Conservation (phyloP, 257 asterid species). For the Solanum chaucha region DNA sequence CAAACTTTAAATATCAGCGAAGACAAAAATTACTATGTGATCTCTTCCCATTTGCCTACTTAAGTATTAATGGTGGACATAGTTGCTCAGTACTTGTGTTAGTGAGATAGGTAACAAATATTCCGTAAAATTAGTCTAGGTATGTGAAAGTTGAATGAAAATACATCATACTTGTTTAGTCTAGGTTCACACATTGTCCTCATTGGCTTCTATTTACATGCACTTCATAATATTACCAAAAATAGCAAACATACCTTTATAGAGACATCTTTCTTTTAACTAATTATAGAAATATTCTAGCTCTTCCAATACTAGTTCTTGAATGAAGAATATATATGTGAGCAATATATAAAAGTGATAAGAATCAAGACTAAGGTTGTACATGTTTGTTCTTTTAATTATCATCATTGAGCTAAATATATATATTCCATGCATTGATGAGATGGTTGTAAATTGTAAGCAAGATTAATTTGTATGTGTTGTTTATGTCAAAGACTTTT, state of each 20-base stretch:
- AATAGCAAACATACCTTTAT: background rate
- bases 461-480: background rate
- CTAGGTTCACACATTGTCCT: too few relatives aligned
- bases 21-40: background rate
- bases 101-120: background rate
- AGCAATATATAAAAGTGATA: background rate
- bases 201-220: too few relatives aligned
- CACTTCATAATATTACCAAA: background rate
- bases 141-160: too few relatives aligned
- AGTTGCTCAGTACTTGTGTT: background rate
- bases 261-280: background rate
- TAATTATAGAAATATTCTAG: background rate
- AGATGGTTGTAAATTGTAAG: conserved; percentile 10
- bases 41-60: background rate
- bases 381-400: background rate
- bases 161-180: too few relatives aligned
- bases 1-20: too few relatives aligned
- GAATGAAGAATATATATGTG: background rate
- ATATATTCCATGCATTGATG: background rate
- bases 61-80: background rate
- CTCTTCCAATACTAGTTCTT: background rate
- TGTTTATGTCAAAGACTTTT: background rate
- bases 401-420: background rate
- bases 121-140: background rate
- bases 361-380: conserved; percentile 5